Evolutionary conservation across 2,329 filamentous ascomycete genomes (phyloP).

Genomic region (Cladosporium sp.): DNA sequence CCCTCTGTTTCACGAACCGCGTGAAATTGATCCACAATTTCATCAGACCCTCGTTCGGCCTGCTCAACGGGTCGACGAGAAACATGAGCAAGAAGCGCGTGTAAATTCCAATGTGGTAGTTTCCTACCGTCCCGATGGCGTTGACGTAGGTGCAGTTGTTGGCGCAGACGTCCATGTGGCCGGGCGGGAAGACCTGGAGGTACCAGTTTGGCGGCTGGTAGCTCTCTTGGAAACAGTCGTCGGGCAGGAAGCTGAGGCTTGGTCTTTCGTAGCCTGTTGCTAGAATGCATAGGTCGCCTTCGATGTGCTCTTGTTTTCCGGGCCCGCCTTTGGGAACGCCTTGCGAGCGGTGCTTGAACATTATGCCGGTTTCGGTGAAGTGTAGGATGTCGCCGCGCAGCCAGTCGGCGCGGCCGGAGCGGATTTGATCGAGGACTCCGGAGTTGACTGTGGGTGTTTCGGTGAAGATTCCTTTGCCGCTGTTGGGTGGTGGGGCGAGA

Average conservation of each 20-base stretch:
- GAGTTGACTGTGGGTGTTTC: slow-evolving; percentile 86
- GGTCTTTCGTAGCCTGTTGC: slow-evolving; percentile 78
- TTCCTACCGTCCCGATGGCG: slow-evolving; percentile 75
- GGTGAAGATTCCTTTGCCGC: slow-evolving; percentile 66
- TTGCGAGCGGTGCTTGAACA: slow-evolving; percentile 65
- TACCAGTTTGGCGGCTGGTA: slow-evolving; percentile 85
- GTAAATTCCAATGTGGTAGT: slow-evolving; percentile 88
- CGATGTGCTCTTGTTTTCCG: slow-evolving; percentile 60
- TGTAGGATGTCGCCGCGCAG: slow-evolving; percentile 71
- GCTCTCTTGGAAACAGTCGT: slow-evolving; percentile 65
- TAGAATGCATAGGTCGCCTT: slow-evolving; percentile 74
- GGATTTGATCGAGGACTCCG: slow-evolving; percentile 70
- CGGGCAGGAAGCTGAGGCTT: slow-evolving; percentile 66
- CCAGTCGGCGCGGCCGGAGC: slow-evolving; percentile 69
- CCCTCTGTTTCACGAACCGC: slow-evolving; percentile 60
- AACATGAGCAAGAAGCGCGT: slow-evolving; percentile 84
- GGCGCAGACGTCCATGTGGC: slow-evolving; percentile 66
- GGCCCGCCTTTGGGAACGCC: slow-evolving; percentile 74
- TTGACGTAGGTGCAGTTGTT: slow-evolving; percentile 82
- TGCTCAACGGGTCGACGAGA: slow-evolving; percentile 69
- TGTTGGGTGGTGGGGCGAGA: slow-evolving; percentile 55
- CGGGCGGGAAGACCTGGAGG: slow-evolving; percentile 75
- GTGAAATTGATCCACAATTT: slow-evolving; percentile 84
- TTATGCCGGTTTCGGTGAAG: slow-evolving; percentile 59
- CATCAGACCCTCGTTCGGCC: slow-evolving; percentile 71